Percentiles rank a stretch among this genome's conserved stretches.
Conservation (phyloP, 106 monocot species). For the Apostasia shenzhenica region DNA sequence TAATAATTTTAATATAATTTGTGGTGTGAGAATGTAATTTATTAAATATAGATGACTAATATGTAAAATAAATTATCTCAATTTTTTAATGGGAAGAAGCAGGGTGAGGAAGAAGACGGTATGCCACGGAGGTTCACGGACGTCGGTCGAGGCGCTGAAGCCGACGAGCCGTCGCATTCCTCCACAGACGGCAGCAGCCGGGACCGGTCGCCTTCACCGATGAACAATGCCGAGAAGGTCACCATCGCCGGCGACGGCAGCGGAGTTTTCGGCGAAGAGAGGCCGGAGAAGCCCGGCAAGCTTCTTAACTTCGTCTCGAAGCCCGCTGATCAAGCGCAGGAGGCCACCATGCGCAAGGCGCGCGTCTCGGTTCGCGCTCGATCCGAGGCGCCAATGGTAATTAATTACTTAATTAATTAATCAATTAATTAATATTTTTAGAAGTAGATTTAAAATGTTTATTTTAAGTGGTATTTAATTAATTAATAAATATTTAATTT, state of each 20-base stretch:
- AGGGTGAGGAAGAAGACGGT: not conserved
- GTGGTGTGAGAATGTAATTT: no score
- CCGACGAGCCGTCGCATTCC: slow-evolving; percentile 55
- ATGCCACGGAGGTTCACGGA: slow-evolving; percentile 75
- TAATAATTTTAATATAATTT: no score
- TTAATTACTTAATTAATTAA: not conserved
- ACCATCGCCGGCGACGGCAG: not conserved
- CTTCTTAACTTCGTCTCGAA: slow-evolving; percentile 3
- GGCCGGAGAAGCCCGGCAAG: slow-evolving; percentile 20
- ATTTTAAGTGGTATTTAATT: no score
- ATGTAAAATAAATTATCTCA: no score
- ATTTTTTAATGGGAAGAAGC: not conserved
- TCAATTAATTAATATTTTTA: not conserved
- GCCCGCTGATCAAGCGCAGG: slow-evolving; percentile 39
- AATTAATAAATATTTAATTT: not conserved
- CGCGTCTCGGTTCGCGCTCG: slow-evolving; percentile 88
- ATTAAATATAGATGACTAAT: no score
- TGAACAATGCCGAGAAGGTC: slow-evolving; percentile 16
- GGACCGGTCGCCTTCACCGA: slow-evolving; percentile 17
- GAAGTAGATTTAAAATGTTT: no score
- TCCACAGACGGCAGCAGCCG: slow-evolving; percentile 36
- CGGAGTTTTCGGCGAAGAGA: slow-evolving; percentile 5
- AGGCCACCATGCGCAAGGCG: slow-evolving; percentile 86
- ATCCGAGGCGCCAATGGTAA: slow-evolving; percentile 86
- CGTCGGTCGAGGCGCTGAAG: slow-evolving; percentile 13